Evolutionary conservation across 345 rosid species (phyloP).

Genomic region (Lumnitzera racemosa): DNA sequence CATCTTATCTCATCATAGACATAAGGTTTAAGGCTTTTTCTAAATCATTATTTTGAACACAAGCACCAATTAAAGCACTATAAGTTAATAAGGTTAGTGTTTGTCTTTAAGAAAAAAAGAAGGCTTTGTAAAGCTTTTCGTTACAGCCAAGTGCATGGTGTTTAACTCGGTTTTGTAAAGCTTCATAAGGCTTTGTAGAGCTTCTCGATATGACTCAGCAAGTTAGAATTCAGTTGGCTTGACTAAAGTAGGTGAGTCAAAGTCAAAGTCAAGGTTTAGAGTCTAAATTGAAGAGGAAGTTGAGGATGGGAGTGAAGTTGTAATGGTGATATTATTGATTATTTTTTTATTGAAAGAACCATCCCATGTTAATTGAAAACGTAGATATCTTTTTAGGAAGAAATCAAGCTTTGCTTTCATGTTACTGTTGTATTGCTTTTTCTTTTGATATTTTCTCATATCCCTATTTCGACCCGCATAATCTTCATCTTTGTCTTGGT

Average conservation of each 20-base stretch:
- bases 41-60: slow-evolving; percentile 72
- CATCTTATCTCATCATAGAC: slow-evolving; percentile 79
- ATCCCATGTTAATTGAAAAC: too few species aligned
- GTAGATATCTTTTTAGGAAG: too few species aligned
- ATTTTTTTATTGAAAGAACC: too few species aligned
- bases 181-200: slow-evolving; percentile 88
- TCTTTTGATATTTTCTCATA: too few species aligned
- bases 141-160: slow-evolving; percentile 91
- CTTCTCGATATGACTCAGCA: slow-evolving; percentile 71
- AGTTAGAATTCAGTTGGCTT: slow-evolving; percentile 57
- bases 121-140: slow-evolving; percentile 94
- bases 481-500: too few species aligned
- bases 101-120: slow-evolving; percentile 69
- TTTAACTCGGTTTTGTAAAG: slow-evolving; percentile 81
- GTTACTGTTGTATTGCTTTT: too few species aligned
- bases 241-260: slow-evolving; percentile 36
- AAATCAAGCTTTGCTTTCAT: too few species aligned
- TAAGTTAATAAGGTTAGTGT: slow-evolving; percentile 77
- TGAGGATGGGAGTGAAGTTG: slow-evolving; percentile 82
- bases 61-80: slow-evolving; percentile 84
- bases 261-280: slow-evolving; percentile 14
- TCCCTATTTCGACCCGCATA: too few species aligned
- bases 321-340: slow-evolving; percentile 38
- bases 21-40: slow-evolving; percentile 87
- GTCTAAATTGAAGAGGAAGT: slow-evolving; percentile 35